Base-by-base conservation (phyloP, 2,329 filamentous ascomycete genomes). In the Pyrenophora tritici-repentis region DNA sequence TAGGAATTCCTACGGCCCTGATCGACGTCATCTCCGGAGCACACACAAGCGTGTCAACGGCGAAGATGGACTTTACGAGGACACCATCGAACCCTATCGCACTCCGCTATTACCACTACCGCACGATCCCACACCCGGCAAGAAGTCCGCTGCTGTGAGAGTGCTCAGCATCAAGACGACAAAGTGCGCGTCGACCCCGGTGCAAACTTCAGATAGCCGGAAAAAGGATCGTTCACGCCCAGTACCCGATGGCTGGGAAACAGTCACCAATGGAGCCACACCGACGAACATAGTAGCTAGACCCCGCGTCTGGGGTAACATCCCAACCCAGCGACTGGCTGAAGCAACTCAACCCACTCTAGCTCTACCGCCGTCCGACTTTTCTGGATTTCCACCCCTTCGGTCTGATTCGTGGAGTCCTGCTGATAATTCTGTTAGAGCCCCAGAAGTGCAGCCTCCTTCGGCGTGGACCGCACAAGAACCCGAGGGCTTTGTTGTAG, bases 1-100 rank as follows among this genome's bases (percentile, higher is more conserved):
- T 34, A 18, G 32, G 5, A 18, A 18, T 14, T n/a, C 29, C 13
- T 18, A 56, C 3, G 39, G 20, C 20, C 50, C 60, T 1, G 63
- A 68, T 44, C 53, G 38, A 17, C 54, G 65, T 13, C 63, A 68
- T 46, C 56, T 66, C n/a, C 40, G 60, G 20, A 50, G 6, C 22
- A 47, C 8, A 42, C 47, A 66, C 33, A 61, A 32, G 34, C 59
- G 59, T 31, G 34, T 66, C 14, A 55, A 20, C 24, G 53, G 58
- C 26, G 47, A 64, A 12, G 62, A 61, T 14, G 50, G 56, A 16
- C 50, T 64, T 13, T 45, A 43, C 8, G 47, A 58, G 20, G 24
- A 42, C 1, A 39, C 54, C 2, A 61, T 62, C 13, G 53, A 62
- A 37, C 61, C 62, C 4, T 62, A 56, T 24, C 20, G 53, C 14